Base-by-base conservation (phyloP, 1,139 yeast genomes). In the Suhomyces taliae region DNA sequence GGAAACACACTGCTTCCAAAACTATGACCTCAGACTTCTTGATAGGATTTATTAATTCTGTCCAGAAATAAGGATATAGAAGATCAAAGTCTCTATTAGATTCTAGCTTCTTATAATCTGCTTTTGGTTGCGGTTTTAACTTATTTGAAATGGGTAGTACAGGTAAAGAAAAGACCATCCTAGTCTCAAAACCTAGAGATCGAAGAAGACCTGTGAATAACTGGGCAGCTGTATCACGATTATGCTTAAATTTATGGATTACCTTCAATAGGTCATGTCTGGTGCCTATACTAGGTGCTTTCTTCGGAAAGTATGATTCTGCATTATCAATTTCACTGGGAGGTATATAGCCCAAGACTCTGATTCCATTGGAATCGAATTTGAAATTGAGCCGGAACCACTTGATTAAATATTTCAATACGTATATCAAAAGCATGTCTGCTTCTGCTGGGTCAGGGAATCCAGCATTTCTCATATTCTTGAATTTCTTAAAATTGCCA, bases 31-130 rank as follows among this genome's bases (percentile, higher is more conserved):
- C 71, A 2, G 54, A 45, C 1, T 50, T 50, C 43, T 70, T 53
- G 4, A 66, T 32, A 0, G 77, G 76, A 46, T 70, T 70, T 2
- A 72, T 53, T 4, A 71, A 44, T 51, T 72, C 77, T 8, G 74
- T 69, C 77, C 77, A 72, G 49, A 59, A 70, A 49, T 70, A 70
- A 0, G 77, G 77, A 46, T 66, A 70, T 7, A 72, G 51, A 11
- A 71, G 51, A 50, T 72, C 77, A 47, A 64, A 61, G 44, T 72
- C 77, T 37, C 62, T 64, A 40, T 67, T 71, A 6, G 58, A 46
- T 7, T 49, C 47, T 1, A 69, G 46, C 36, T 63, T 65, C 2
- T 49, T 49, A 7, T 46, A 45, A 40, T 67, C 66, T 9, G 62
- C 41, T 27, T 54, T 56, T 2, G 75, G 74, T 44, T 69, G 74